Percentiles rank a stretch among this genome's conserved stretches.
These are phyloP conservation scores for Phytophthora pinifolia DNA, from an alignment of 352 stramenopile genomes.

Conservation along the genomic window DNA sequence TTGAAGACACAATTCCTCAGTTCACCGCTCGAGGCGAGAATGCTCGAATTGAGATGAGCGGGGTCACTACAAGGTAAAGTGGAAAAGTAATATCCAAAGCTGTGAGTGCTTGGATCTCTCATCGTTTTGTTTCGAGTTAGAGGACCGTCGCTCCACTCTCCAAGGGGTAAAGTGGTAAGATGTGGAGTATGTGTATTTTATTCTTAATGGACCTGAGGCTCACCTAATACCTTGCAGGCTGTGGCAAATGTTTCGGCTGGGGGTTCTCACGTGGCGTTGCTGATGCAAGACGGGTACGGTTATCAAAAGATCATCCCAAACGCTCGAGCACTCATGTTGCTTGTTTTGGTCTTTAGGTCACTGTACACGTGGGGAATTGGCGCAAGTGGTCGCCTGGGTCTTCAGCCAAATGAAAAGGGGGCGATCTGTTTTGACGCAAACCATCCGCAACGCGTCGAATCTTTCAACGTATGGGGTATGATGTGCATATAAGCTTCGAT, in stretches of 20 bases:
- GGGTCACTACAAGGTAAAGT: slow-evolving; percentile 71
- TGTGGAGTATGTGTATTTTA: background rate
- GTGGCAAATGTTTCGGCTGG: slow-evolving; percentile 74
- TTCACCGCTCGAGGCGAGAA: slow-evolving; percentile 64
- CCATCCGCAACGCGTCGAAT: slow-evolving; percentile 56
- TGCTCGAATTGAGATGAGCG: slow-evolving; percentile 64
- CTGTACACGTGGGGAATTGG: slow-evolving; percentile 93
- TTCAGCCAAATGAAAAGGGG: slow-evolving; percentile 48
- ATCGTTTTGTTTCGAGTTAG: slow-evolving; percentile 22
- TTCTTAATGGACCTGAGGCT: background rate
- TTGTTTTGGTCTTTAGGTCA: slow-evolving; percentile 29
- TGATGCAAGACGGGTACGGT: slow-evolving; percentile 78
- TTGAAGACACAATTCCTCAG: slow-evolving; percentile 58
- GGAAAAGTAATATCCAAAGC: background rate
- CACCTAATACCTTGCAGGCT: slow-evolving; percentile 31
- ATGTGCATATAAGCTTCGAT: background rate
- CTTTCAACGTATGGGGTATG: slow-evolving; percentile 41
- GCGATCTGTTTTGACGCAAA: slow-evolving; percentile 68
- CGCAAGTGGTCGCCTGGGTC: slow-evolving; percentile 78
- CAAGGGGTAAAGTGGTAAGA: slow-evolving; percentile 52
- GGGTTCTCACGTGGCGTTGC: slow-evolving; percentile 75
- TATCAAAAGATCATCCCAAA: too few relatives aligned
- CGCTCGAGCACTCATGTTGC: too few relatives aligned
- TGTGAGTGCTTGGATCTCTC: background rate
- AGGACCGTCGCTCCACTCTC: slow-evolving; percentile 59